Conservation (phyloP, 2,329 filamentous ascomycete genomes). For the Talaromyces albobiverticillius region DNA sequence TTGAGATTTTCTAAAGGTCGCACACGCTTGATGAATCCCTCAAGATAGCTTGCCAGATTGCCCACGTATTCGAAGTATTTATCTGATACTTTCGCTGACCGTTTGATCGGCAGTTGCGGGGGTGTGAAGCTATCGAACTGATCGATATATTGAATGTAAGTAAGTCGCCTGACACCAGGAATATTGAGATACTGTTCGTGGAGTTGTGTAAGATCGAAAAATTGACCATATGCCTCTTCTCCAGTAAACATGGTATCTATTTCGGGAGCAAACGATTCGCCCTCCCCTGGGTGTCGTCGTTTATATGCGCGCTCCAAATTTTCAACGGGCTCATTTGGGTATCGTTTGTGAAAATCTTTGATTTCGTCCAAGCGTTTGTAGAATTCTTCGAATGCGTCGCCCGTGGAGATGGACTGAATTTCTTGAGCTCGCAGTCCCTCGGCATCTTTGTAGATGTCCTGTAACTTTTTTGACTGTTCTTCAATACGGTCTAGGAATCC, state of each 20-base stretch:
- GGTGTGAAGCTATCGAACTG: constrained; percentile 82
- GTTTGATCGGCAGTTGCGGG: constrained; percentile 70
- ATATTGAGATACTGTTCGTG: constrained; percentile 92
- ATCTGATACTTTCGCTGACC: constrained; percentile 83
- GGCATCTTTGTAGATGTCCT: constrained; percentile 80
- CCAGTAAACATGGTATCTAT: constrained; percentile 93
- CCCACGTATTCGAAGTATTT: constrained; percentile 88
- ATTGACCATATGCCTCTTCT: constrained; percentile 90
- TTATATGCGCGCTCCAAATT: constrained; percentile 93
- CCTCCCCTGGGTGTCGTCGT: constrained; percentile 62
- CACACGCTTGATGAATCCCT: constrained; percentile 80
- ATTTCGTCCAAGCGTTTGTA: constrained; percentile 79
- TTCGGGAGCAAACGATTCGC: constrained; percentile 61
- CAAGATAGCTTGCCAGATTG: constrained; percentile 76
- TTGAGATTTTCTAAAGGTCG: constrained; percentile 83
- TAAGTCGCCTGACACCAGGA: constrained; percentile 76
- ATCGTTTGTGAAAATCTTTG: constrained; percentile 83
- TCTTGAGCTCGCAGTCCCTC: constrained; percentile 71
- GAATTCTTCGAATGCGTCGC: constrained; percentile 87
- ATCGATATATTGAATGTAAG: constrained; percentile 91
- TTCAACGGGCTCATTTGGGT: constrained; percentile 92
- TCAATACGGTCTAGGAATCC: constrained; percentile 86
- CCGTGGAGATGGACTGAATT: constrained; percentile 76
- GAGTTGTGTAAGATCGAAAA: constrained; percentile 78
- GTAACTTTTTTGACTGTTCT: constrained; percentile 73